These are phyloP conservation scores for Lentinula sp. DNA, from an alignment of 768 basidiomycete species.

Conservation along the genomic window DNA sequence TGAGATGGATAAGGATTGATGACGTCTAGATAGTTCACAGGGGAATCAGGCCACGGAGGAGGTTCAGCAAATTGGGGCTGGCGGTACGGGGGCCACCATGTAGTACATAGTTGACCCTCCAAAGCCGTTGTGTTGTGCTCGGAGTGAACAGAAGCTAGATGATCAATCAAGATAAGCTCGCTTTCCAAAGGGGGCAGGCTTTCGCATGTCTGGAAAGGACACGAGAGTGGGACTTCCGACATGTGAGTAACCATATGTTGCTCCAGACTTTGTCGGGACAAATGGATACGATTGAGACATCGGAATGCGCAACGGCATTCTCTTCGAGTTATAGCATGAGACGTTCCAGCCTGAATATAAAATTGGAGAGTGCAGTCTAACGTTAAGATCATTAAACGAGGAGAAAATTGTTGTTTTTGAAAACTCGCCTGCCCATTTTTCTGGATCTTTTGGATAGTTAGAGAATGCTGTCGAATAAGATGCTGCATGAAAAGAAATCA, in stretches of 20 bases:
- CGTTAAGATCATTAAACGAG: neutral
- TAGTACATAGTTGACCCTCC: neutral
- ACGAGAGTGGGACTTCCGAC: neutral
- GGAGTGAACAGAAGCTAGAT: neutral
- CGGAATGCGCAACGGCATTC: neutral
- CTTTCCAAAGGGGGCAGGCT: neutral
- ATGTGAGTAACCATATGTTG: neutral
- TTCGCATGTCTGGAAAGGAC: neutral
- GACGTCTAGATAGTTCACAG: neutral
- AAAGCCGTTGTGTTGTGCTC: neutral
- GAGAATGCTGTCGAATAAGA: neutral
- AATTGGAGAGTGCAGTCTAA: neutral
- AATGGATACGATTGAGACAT: neutral
- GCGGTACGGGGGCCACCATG: neutral
- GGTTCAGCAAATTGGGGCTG: neutral
- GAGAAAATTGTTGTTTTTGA: neutral
- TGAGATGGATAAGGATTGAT: neutral
- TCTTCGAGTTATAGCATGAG: neutral
- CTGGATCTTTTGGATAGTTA: neutral
- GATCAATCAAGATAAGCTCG: neutral
- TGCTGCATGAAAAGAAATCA: neutral
- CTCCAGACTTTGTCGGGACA: neutral
- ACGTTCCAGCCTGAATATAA: neutral
- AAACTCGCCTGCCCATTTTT: neutral
- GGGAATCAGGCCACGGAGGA: neutral